A percentile compares a stretch with the other conserved stretches of the same genome.
phyloP scores from a whole-genome alignment of 495 filamentous ascomycete species.

The Aspergillus cavernicola region DNA sequence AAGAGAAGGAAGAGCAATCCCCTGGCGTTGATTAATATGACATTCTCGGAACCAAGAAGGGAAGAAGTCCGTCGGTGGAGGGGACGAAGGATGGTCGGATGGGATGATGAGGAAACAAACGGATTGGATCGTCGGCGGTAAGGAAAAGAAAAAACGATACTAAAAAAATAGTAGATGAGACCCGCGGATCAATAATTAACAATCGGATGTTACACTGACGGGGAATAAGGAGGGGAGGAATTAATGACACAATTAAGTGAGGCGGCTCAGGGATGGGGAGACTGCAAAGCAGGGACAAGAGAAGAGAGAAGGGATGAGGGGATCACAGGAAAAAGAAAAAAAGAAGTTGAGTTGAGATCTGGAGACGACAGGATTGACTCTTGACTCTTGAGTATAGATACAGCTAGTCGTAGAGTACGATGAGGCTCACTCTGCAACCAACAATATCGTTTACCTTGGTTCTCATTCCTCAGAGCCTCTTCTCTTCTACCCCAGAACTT shows the following conservation, averaged over 20 bases:
- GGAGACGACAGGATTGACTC: not conserved
- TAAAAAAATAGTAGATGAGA: not conserved
- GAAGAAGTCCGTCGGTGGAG: not conserved
- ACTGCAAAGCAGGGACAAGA: slow-evolving; percentile 8
- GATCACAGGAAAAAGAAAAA: slow-evolving; percentile 11
- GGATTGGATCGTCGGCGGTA: slow-evolving; percentile 25
- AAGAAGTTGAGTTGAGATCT: not conserved
- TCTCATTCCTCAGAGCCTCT: too few species aligned
- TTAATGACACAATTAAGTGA: slow-evolving; percentile 14
- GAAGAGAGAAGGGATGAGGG: slow-evolving; percentile 7
- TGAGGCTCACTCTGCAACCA: not conserved
- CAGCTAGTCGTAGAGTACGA: not conserved
- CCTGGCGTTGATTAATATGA: slow-evolving; percentile 10
- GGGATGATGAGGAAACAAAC: slow-evolving; percentile 13
- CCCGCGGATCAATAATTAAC: slow-evolving; percentile 4
- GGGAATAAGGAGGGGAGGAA: slow-evolving; percentile 11
- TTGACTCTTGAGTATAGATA: too few species aligned
- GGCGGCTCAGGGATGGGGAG: slow-evolving; percentile 12
- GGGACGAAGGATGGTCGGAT: slow-evolving; percentile 12
- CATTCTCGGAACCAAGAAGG: slow-evolving; percentile 14
- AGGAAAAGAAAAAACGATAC: slow-evolving; percentile 17
- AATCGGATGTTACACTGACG: slow-evolving; percentile 23
- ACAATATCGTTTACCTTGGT: too few species aligned
- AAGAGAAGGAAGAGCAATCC: slow-evolving; percentile 9
- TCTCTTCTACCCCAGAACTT: too few species aligned